These are phyloP conservation scores for Hanseniaspora lachancei DNA, from an alignment of 805 yeast genomes.

Conservation along the genomic window DNA sequence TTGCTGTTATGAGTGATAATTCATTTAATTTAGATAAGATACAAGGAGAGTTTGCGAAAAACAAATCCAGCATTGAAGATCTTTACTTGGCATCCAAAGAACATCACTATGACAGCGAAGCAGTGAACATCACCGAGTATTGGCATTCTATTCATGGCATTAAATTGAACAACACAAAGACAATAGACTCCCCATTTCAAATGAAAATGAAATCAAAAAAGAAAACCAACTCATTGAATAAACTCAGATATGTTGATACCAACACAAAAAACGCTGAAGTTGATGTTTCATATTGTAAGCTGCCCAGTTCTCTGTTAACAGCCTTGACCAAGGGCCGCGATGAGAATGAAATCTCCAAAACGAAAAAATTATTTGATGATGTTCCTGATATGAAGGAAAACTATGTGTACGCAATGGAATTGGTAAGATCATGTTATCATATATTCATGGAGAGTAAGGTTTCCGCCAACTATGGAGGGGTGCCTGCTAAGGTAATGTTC, in stretches of 20 bases:
- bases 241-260: neutral
- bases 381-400: slow-evolving; percentile 45
- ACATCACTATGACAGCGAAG: neutral
- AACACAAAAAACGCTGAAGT: slow-evolving; percentile 37
- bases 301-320: slow-evolving; percentile 75
- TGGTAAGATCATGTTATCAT: slow-evolving; percentile 68
- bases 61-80: neutral
- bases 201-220: slow-evolving; percentile 32
- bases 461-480: slow-evolving; percentile 23
- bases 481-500: slow-evolving; percentile 78
- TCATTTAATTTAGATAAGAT: too few species aligned
- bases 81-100: neutral
- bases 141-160: neutral
- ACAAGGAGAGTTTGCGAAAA: too few species aligned
- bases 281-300: slow-evolving; percentile 88
- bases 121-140: neutral
- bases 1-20: too few species aligned
- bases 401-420: slow-evolving; percentile 54
- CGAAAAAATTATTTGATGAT: slow-evolving; percentile 47
- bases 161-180: neutral
- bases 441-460: slow-evolving; percentile 54
- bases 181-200: slow-evolving; percentile 17
- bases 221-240: slow-evolving; percentile 42
- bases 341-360: slow-evolving; percentile 33
- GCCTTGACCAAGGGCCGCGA: slow-evolving; percentile 72